A percentile compares a stretch with the other conserved stretches of the same genome.
Conservation (phyloP, 306 rosid genomes). For the Alnus rubra region DNA sequence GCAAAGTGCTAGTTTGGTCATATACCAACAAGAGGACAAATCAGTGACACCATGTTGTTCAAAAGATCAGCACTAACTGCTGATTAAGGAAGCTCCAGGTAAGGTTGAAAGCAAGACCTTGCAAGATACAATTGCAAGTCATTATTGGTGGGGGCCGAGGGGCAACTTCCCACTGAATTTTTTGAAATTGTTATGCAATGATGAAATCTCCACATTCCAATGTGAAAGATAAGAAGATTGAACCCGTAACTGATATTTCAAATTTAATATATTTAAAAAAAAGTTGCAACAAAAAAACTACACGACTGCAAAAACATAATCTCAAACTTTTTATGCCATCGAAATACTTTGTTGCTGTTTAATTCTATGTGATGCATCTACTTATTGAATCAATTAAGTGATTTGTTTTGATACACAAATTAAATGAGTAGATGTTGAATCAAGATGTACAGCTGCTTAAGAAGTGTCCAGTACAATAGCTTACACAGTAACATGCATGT, state of each 20-base stretch:
- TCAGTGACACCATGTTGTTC: not conserved
- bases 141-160: not conserved
- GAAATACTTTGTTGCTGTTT: not conserved
- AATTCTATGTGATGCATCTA: not conserved
- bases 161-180: not conserved
- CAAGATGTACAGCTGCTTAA: not conserved
- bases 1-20: not conserved
- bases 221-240: not conserved
- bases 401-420: not conserved
- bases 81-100: not conserved
- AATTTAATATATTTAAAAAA: not conserved
- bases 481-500: not conserved
- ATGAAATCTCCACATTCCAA: not conserved
- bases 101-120: constrained; percentile 1
- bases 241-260: not conserved
- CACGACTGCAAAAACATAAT: not conserved
- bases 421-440: not conserved
- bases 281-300: too few relatives aligned
- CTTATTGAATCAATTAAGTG: not conserved
- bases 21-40: not conserved
- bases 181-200: not conserved
- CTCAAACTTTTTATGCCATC: not conserved
- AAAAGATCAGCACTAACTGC: not conserved
- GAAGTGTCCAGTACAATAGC: not conserved
- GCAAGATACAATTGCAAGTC: not conserved